These are phyloP conservation scores for Colletotrichum tofieldiae DNA, from an alignment of 2,329 filamentous ascomycete genomes.

Conservation along the genomic window DNA sequence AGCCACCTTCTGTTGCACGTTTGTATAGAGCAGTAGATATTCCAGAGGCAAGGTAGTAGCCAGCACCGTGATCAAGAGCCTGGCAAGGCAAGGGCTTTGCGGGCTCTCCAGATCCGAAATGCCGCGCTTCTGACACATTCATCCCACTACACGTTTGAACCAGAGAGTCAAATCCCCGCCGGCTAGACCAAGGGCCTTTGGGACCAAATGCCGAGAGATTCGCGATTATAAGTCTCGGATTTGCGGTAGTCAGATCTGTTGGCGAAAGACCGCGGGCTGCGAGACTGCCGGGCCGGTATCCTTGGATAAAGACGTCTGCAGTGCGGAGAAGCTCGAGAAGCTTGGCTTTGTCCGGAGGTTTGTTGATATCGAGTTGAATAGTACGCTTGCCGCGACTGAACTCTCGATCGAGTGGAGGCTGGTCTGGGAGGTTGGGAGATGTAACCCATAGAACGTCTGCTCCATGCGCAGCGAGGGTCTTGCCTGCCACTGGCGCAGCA, in stretches of 20 bases:
- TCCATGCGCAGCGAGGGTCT: constrained; percentile 52
- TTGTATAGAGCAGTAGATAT: constrained; percentile 67
- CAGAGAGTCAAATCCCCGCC: background rate
- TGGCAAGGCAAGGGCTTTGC: constrained; percentile 66
- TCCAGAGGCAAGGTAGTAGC: constrained; percentile 69
- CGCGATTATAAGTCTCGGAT: constrained; percentile 64
- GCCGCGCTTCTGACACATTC: constrained; percentile 69
- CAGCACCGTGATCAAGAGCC: constrained; percentile 69
- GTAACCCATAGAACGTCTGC: constrained; percentile 54
- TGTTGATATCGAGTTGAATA: constrained; percentile 49
- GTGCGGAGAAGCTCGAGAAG: constrained; percentile 51
- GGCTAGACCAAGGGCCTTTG: constrained; percentile 51
- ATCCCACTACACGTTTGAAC: constrained; percentile 68
- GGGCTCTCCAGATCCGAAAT: constrained; percentile 55
- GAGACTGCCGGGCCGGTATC: constrained; percentile 64
- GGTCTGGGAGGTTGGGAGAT: constrained; percentile 50
- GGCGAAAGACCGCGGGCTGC: constrained; percentile 57
- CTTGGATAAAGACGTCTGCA: constrained; percentile 61
- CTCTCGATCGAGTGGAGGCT: constrained; percentile 51
- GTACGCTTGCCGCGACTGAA: constrained; percentile 55
- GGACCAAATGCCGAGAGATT: constrained; percentile 69
- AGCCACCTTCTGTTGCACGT: constrained; percentile 60
- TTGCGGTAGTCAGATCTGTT: constrained; percentile 55
- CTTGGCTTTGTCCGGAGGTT: constrained; percentile 44
- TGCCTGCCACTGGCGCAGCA: constrained; percentile 53